Percentiles rank a stretch among this genome's conserved stretches.
Evolutionary conservation across 208 protist species (phyloP).

Genomic region (Trypanosoma theileri): DNA sequence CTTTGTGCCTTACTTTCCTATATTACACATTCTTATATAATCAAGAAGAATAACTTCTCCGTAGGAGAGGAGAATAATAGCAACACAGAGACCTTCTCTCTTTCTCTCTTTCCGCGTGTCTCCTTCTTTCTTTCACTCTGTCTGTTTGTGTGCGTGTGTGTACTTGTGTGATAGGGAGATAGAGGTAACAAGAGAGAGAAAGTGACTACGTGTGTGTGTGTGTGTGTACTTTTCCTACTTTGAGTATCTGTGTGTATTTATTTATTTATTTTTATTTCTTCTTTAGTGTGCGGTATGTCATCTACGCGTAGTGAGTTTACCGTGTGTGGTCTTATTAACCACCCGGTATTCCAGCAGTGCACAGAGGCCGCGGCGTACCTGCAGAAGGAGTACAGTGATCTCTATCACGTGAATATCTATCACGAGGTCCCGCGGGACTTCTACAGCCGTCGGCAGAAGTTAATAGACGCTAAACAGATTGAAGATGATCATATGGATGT

Average conservation of each 20-base stretch:
- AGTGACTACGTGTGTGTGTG: too few species aligned
- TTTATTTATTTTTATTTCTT: too few species aligned
- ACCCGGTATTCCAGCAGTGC: conserved; percentile 69
- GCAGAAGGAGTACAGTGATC: conserved; percentile 46
- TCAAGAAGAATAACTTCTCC: too few species aligned
- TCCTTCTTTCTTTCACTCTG: too few species aligned
- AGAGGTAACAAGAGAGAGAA: too few species aligned
- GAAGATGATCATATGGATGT: conserved; percentile 32
- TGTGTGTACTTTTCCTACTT: too few species aligned
- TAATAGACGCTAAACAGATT: conserved; percentile 32
- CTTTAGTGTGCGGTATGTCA: background rate
- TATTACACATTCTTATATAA: background rate
- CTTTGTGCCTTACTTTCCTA: background rate
- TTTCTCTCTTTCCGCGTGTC: too few species aligned
- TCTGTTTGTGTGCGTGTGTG: too few species aligned
- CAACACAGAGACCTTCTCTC: too few species aligned
- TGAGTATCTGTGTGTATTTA: background rate
- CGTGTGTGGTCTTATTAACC: conserved; percentile 61
- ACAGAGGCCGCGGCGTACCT: conserved; percentile 73
- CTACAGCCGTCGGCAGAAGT: conserved; percentile 37
- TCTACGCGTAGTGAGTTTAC: conserved; percentile 31
- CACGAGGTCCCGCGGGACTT: conserved; percentile 71
- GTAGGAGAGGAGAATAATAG: too few species aligned
- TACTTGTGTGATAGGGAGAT: too few species aligned
- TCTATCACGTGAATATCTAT: conserved; percentile 49